Evolutionary conservation across 805 yeast species (phyloP).

Genomic region (Kregervanrija fluxuum): DNA sequence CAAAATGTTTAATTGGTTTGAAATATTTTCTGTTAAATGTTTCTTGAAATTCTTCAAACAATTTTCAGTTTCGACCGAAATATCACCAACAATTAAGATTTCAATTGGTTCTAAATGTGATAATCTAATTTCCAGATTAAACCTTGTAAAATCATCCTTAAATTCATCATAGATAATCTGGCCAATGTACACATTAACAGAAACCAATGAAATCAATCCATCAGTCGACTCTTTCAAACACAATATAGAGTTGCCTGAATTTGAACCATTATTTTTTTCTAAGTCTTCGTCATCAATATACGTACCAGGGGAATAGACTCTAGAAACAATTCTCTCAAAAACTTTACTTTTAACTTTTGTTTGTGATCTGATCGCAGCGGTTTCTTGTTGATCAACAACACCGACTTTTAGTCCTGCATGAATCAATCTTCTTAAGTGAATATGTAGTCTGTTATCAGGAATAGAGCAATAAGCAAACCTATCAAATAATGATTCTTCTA

Average conservation of each 20-base stretch:
- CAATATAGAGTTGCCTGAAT: constrained; percentile 38
- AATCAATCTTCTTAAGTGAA: constrained; percentile 69
- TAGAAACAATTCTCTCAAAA: constrained; percentile 61
- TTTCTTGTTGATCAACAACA: constrained; percentile 77
- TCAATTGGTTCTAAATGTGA: constrained; percentile 75
- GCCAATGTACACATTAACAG: constrained; percentile 69
- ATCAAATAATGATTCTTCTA: constrained; percentile 40
- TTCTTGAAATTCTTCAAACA: constrained; percentile 15
- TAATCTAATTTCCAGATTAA: constrained; percentile 66
- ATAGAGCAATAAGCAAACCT: constrained; percentile 79
- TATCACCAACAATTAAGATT: constrained; percentile 40
- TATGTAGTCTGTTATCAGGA: constrained; percentile 68
- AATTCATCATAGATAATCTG: constrained; percentile 69
- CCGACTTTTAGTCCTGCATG: constrained; percentile 76
- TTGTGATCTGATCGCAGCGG: constrained; percentile 61
- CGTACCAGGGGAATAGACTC: constrained; percentile 77
- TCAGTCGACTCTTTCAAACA: constrained; percentile 30
- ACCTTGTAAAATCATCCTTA: constrained; percentile 47
- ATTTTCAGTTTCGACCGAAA: constrained; percentile 29
- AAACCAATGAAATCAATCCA: constrained; percentile 39
- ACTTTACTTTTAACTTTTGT: constrained; percentile 45
- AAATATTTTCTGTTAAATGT: not conserved
- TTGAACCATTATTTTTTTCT: constrained; percentile 15
- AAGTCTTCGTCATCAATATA: constrained; percentile 50
- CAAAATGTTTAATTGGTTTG: constrained; percentile 10